Evolutionary conservation across 257 asterid species (phyloP).

Genomic region (Gentiana straminea): DNA sequence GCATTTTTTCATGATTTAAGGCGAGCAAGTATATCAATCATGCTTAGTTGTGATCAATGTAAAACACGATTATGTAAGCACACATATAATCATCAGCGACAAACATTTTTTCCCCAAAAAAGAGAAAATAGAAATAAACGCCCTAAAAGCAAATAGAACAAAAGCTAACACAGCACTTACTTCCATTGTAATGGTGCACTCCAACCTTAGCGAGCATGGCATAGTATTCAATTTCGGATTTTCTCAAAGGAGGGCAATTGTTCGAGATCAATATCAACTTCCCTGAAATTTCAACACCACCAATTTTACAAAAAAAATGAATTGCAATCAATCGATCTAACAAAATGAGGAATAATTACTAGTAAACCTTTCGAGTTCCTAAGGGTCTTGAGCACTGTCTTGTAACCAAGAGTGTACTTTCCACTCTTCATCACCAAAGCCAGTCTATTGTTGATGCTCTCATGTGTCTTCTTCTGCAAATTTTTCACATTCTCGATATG

Average conservation of each 20-base stretch:
- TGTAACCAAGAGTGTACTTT: conserved; percentile 74
- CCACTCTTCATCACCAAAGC: conserved; percentile 91
- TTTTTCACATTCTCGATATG: not conserved
- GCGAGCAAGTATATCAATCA: too few species aligned
- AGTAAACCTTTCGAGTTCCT: conserved; percentile 56
- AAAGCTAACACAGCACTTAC: conserved; percentile 25
- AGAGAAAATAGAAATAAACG: too few species aligned
- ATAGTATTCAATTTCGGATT: conserved; percentile 80
- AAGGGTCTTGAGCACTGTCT: conserved; percentile 70
- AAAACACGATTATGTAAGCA: too few species aligned
- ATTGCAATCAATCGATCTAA: not conserved
- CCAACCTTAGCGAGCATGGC: conserved; percentile 86
- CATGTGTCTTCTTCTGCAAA: conserved; percentile 80
- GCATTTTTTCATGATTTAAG: too few species aligned
- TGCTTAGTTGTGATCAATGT: too few species aligned
- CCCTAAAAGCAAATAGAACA: not conserved
- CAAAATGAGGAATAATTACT: not conserved
- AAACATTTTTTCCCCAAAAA: too few species aligned
- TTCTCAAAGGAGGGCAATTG: conserved; percentile 82
- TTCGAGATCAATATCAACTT: conserved; percentile 71
- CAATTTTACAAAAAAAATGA: not conserved
- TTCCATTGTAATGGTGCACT: conserved; percentile 74
- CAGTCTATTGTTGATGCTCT: conserved; percentile 64
- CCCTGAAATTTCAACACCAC: conserved; percentile 20
- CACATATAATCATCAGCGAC: too few species aligned